These are phyloP conservation scores for Avena insularis DNA, from an alignment of 176 grass and related monocot species.

Conservation along the genomic window DNA sequence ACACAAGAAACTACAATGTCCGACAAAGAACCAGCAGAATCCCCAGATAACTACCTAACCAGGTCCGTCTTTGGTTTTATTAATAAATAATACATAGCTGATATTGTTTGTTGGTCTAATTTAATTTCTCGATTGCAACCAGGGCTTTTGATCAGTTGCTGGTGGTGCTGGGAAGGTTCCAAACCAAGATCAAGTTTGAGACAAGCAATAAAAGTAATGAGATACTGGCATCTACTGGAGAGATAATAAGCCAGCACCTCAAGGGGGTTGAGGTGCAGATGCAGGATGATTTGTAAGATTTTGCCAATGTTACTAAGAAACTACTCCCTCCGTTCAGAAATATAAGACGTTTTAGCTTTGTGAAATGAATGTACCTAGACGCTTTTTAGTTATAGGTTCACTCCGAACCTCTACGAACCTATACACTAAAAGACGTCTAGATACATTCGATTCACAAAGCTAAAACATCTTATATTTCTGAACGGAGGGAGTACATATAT, in stretches of 20 bases:
- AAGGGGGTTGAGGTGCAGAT: constrained; percentile 71
- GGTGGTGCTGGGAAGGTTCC: constrained; percentile 73
- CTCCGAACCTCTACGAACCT: too few species aligned
- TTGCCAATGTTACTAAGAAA: constrained; percentile 32
- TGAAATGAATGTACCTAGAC: too few species aligned
- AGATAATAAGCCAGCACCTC: constrained; percentile 69
- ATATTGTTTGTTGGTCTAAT: constrained; percentile 22
- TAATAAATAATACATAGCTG: constrained; percentile 8
- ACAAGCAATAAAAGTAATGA: constrained; percentile 71
- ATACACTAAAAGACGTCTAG: too few species aligned
- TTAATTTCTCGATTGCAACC: constrained; percentile 39
- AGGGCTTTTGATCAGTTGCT: constrained; percentile 81
- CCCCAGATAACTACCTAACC: constrained; percentile 65
- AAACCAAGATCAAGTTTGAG: constrained; percentile 77
- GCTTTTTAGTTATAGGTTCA: too few species aligned
- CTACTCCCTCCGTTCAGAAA: neutral
- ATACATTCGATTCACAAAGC: too few species aligned
- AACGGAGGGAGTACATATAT: neutral
- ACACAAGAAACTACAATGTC: constrained; percentile 64
- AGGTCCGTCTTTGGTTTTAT: constrained; percentile 58
- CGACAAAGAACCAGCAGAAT: constrained; percentile 58
- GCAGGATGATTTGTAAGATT: constrained; percentile 86
- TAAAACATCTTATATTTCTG: too few species aligned
- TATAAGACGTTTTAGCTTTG: too few species aligned
- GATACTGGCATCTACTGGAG: constrained; percentile 71